These are phyloP conservation scores for Shiraia bambusicola DNA, from an alignment of 2,329 filamentous ascomycete genomes.

Conservation along the genomic window DNA sequence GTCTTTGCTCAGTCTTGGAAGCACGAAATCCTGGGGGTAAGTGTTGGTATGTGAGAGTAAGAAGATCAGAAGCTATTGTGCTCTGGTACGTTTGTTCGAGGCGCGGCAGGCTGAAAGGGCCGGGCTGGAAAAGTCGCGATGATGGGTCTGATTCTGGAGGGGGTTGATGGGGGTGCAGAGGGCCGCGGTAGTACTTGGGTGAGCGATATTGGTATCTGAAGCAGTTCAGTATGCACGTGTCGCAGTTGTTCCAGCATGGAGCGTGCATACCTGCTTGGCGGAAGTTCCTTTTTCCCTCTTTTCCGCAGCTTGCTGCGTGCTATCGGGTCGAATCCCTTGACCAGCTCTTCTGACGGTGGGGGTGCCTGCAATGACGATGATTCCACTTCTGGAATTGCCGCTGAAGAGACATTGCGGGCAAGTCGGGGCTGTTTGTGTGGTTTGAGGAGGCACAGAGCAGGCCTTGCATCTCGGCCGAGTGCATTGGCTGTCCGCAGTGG, in stretches of 20 bases:
- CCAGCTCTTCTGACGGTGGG: slow-evolving; percentile 43
- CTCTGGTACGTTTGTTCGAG: slow-evolving; percentile 87
- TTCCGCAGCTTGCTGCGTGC: slow-evolving; percentile 48
- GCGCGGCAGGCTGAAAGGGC: slow-evolving; percentile 85
- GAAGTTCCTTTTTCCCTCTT: slow-evolving; percentile 47
- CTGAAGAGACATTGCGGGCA: slow-evolving; percentile 51
- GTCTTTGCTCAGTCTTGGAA: slow-evolving; percentile 61
- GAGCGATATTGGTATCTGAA: slow-evolving; percentile 89
- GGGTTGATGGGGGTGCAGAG: slow-evolving; percentile 88
- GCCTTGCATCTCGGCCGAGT: slow-evolving; percentile 28
- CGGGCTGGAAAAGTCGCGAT: slow-evolving; percentile 84
- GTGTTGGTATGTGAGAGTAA: slow-evolving; percentile 87
- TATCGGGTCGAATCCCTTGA: slow-evolving; percentile 53
- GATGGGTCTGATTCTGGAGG: slow-evolving; percentile 82
- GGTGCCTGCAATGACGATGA: slow-evolving; percentile 45
- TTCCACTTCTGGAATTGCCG: slow-evolving; percentile 51
- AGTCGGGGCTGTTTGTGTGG: slow-evolving; percentile 8
- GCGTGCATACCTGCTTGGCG: slow-evolving; percentile 55
- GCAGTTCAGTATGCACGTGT: slow-evolving; percentile 3
- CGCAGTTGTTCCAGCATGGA: not conserved
- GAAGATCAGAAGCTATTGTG: slow-evolving; percentile 82
- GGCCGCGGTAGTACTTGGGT: slow-evolving; percentile 92
- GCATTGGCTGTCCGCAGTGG: slow-evolving; percentile 31
- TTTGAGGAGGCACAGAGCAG: slow-evolving; percentile 18
- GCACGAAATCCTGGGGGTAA: slow-evolving; percentile 72